Evolutionary conservation across 768 basidiomycete species (phyloP).

Genomic region (Epithele typhae): DNA sequence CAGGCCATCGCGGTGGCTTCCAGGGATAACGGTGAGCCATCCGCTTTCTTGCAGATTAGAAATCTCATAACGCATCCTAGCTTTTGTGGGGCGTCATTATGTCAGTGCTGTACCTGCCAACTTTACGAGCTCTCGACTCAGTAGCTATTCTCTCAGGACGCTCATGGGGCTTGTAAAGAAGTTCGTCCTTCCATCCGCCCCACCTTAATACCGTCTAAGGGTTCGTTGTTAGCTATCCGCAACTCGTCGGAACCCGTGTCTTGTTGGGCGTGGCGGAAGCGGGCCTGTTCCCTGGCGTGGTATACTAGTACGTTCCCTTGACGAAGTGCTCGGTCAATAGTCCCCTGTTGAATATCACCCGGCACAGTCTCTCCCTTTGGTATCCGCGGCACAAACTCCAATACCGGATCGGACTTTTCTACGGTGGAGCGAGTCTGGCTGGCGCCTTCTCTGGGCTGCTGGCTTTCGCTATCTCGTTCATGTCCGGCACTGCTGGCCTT

Average conservation of each 20-base stretch:
- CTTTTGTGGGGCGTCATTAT: slow-evolving; percentile 62
- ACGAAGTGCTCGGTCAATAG: no score
- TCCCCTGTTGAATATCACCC: no score
- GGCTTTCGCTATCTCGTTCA: slow-evolving; percentile 32
- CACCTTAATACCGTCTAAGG: no score
- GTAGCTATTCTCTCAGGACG: slow-evolving; percentile 34
- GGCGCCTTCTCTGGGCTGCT: slow-evolving; percentile 29
- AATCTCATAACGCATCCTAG: no score
- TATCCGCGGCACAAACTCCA: slow-evolving; percentile 26
- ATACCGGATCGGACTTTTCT: slow-evolving; percentile 24
- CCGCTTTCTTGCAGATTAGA: no score
- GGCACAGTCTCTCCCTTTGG: slow-evolving; percentile 23
- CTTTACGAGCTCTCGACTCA: no score
- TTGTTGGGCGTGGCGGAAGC: slow-evolving; percentile 66
- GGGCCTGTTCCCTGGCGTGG: slow-evolving; percentile 68
- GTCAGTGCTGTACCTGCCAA: no score
- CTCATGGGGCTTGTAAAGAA: slow-evolving; percentile 66
- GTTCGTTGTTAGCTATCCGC: slow-evolving; percentile 61
- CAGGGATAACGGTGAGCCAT: slow-evolving; percentile 43
- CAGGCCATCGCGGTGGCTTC: slow-evolving; percentile 67
- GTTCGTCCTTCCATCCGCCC: no score
- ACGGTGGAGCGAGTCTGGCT: slow-evolving; percentile 24
- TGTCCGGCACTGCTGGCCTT: slow-evolving; percentile 26
- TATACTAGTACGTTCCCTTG: slow-evolving; percentile 66
- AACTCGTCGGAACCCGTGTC: slow-evolving; percentile 55